Evolutionary conservation across 208 protist genomes (phyloP).

Genomic region (Blastocrithidia nonstop): DNA sequence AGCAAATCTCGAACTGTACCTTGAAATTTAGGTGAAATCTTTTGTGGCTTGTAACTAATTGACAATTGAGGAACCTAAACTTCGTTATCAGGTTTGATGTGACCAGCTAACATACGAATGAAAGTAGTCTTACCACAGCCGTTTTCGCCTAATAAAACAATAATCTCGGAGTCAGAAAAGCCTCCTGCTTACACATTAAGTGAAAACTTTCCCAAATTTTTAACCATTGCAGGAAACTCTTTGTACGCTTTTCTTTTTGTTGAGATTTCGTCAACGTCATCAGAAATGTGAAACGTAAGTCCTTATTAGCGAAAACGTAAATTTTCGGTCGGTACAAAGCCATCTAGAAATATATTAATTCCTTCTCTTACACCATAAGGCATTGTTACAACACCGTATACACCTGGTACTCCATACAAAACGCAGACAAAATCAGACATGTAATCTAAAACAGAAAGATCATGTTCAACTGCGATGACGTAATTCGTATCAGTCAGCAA

Average conservation of each 20-base stretch:
- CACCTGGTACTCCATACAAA: slow-evolving; percentile 98
- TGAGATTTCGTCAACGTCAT: slow-evolving; percentile 56
- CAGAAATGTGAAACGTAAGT: slow-evolving; percentile 91
- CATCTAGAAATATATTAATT: slow-evolving; percentile 99
- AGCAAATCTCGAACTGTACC: slow-evolving; percentile 93
- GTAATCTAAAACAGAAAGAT: slow-evolving; percentile 99
- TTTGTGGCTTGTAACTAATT: slow-evolving; percentile 99
- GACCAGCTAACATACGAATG: slow-evolving; percentile 96
- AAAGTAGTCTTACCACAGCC: slow-evolving; percentile 99
- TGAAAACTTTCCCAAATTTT: slow-evolving; percentile 90
- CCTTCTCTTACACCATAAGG: slow-evolving; percentile 99
- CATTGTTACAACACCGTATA: slow-evolving; percentile 99
- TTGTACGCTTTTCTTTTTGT: slow-evolving; percentile 68
- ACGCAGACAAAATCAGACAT: slow-evolving; percentile 99
- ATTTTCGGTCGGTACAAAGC: slow-evolving; percentile 99
- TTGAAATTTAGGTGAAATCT: slow-evolving; percentile 97
- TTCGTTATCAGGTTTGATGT: slow-evolving; percentile 80
- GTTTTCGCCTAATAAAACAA: slow-evolving; percentile 99
- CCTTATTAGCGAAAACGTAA: slow-evolving; percentile 97
- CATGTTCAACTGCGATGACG: slow-evolving; percentile 99
- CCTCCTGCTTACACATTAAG: slow-evolving; percentile 88
- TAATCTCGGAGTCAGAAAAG: slow-evolving; percentile 98
- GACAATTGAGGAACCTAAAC: slow-evolving; percentile 90
- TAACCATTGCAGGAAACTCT: slow-evolving; percentile 95
- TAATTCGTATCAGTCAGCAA: slow-evolving; percentile 90